A percentile compares a stretch with the other conserved stretches of the same genome.
These are phyloP conservation scores for Beta vulgaris DNA, from an alignment of 148 eudicot genomes.

Conservation along the genomic window DNA sequence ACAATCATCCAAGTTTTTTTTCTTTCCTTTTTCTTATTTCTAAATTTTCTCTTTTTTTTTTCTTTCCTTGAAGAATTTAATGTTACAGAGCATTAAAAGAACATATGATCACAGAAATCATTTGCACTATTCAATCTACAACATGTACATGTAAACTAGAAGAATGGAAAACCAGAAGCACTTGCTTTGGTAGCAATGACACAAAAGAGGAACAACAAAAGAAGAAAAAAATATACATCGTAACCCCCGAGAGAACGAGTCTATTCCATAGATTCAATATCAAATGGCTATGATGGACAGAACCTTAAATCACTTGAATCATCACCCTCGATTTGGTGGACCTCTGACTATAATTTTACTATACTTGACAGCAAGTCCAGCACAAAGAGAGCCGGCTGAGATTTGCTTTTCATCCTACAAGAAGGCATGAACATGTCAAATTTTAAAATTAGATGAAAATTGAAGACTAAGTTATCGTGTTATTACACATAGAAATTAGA, in stretches of 20 bases:
- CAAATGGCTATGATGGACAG: slow-evolving; percentile 15
- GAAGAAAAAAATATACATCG: slow-evolving; percentile 24
- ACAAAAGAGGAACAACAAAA: slow-evolving; percentile 10
- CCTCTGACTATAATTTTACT: slow-evolving; percentile 9
- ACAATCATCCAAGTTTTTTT: slow-evolving; percentile 13
- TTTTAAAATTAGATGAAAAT: too few relatives aligned
- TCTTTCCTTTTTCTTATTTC: slow-evolving; percentile 26
- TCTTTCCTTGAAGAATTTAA: slow-evolving; percentile 25
- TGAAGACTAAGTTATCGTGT: too few relatives aligned
- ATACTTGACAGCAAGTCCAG: slow-evolving; percentile 17
- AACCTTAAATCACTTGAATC: slow-evolving; percentile 15
- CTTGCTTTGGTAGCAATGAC: slow-evolving; percentile 31
- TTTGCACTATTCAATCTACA: slow-evolving; percentile 46
- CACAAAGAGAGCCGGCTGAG: slow-evolving; percentile 9
- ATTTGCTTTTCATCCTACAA: slow-evolving; percentile 30
- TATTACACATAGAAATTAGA: too few relatives aligned
- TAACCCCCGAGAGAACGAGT: slow-evolving; percentile 26
- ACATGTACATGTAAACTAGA: slow-evolving; percentile 61
- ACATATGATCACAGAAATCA: slow-evolving; percentile 38
- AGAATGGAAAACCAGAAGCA: slow-evolving; percentile 38
- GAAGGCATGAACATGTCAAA: neutral
- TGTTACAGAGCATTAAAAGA: slow-evolving; percentile 45
- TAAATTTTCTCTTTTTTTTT: slow-evolving; percentile 24
- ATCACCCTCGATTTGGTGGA: slow-evolving; percentile 22
- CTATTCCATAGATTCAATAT: slow-evolving; percentile 23